Evolutionary conservation across 2,329 filamentous ascomycete species (phyloP).

Genomic region (Phialocephala sp.): DNA sequence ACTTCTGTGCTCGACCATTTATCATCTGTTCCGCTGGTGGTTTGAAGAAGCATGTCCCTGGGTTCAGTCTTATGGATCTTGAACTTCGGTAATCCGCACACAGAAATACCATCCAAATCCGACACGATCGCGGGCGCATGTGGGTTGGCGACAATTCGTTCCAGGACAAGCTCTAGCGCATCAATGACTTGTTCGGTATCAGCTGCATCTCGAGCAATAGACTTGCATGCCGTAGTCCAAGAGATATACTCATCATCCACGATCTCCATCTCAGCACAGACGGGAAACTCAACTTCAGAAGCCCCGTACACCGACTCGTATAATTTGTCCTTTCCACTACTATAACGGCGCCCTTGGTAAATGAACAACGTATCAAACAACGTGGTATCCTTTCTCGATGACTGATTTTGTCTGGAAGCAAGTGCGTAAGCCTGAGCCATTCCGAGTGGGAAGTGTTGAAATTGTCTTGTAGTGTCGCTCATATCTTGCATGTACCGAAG

Average conservation of each 20-base stretch:
- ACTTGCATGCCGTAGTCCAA: slow-evolving; percentile 77
- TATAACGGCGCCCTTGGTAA: slow-evolving; percentile 59
- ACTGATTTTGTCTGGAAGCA: slow-evolving; percentile 34
- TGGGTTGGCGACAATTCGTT: slow-evolving; percentile 57
- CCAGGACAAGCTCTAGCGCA: slow-evolving; percentile 64
- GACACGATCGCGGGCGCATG: slow-evolving; percentile 61
- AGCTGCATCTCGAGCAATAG: slow-evolving; percentile 53
- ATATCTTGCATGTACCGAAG: slow-evolving; percentile 76
- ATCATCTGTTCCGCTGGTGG: slow-evolving; percentile 10
- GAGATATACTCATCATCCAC: slow-evolving; percentile 55
- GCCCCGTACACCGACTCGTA: slow-evolving; percentile 49
- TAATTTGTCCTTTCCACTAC: slow-evolving; percentile 21
- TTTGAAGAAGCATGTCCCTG: slow-evolving; percentile 3
- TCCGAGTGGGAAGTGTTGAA: slow-evolving; percentile 79
- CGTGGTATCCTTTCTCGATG: slow-evolving; percentile 40
- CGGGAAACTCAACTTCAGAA: slow-evolving; percentile 78
- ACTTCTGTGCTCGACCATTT: slow-evolving; percentile 45
- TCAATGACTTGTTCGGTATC: slow-evolving; percentile 59
- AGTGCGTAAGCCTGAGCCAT: slow-evolving; percentile 63
- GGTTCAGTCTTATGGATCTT: slow-evolving; percentile 15
- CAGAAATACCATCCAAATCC: slow-evolving; percentile 55
- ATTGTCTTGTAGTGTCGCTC: slow-evolving; percentile 67
- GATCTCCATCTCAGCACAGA: slow-evolving; percentile 82
- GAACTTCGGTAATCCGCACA: slow-evolving; percentile 68
- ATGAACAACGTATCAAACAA: slow-evolving; percentile 71